Conservation (phyloP, 2,329 filamentous ascomycete genomes). For the Colletotrichum tropicale region DNA sequence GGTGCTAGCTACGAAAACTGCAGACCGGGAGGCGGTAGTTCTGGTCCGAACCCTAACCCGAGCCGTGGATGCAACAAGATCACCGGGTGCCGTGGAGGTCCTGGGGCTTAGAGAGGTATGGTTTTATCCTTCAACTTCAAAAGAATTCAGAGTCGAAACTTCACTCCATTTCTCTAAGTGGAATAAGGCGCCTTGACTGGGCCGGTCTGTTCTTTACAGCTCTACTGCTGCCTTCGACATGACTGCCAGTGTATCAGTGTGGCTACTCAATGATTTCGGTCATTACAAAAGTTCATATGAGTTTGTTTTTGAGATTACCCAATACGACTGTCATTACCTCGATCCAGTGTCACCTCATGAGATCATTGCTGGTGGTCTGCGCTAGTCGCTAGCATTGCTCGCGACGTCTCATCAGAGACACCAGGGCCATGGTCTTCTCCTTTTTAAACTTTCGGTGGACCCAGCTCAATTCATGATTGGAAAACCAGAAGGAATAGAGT, state of each 20-base stretch:
- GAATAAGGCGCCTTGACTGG: background rate
- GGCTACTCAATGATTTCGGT: background rate
- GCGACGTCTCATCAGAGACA: background rate
- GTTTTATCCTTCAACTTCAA: background rate
- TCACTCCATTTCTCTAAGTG: background rate
- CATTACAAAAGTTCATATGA: background rate
- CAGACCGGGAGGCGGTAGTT: background rate
- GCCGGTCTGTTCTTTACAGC: background rate
- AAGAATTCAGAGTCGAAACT: background rate
- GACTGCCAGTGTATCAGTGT: background rate
- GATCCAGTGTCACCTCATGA: background rate
- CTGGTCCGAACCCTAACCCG: background rate
- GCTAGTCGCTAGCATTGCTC: background rate
- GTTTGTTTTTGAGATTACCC: background rate
- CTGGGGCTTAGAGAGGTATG: background rate
- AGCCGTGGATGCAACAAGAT: background rate
- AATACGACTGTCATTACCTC: background rate
- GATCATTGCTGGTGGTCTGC: background rate
- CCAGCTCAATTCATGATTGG: background rate
- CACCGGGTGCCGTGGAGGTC: background rate
- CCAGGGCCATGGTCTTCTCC: background rate
- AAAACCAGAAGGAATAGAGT: background rate
- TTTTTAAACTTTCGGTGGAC: background rate
- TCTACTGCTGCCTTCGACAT: background rate
- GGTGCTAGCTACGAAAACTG: background rate